phyloP scores from a whole-genome alignment of 2,329 filamentous ascomycete species.

The Tolypocladium pustulatum region DNA sequence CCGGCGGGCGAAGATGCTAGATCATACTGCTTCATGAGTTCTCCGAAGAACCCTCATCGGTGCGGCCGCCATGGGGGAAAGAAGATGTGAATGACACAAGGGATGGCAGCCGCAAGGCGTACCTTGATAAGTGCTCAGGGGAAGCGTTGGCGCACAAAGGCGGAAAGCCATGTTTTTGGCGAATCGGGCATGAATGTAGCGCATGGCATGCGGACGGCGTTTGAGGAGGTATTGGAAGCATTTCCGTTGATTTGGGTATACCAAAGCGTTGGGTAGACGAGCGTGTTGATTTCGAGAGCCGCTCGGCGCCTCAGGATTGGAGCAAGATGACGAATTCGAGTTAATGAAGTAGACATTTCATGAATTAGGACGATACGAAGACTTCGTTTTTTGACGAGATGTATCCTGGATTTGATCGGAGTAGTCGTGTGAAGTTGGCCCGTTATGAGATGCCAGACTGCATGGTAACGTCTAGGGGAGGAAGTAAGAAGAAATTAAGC shows the following conservation, averaged over 20 bases:
- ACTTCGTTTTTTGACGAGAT: background rate
- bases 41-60: conserved; percentile 44
- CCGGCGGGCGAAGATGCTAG: conserved; percentile 34
- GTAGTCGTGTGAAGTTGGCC: background rate
- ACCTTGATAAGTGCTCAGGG: background rate
- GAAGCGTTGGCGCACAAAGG: background rate
- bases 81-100: conserved; percentile 4
- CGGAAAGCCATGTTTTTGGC: background rate
- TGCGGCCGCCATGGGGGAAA: conserved; percentile 44
- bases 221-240: background rate
- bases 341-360: background rate
- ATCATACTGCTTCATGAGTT: conserved; percentile 47
- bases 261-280: background rate
- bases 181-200: background rate
- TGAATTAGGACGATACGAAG: background rate
- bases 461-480: background rate
- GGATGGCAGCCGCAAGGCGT: background rate
- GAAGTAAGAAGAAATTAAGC: background rate
- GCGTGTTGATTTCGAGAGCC: background rate
- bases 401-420: background rate
- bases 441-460: background rate
- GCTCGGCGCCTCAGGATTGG: background rate
- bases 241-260: background rate
- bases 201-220: background rate
- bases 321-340: background rate